Base-by-base conservation (phyloP, 2,329 filamentous ascomycete species). In the Cercospora sp. region DNA sequence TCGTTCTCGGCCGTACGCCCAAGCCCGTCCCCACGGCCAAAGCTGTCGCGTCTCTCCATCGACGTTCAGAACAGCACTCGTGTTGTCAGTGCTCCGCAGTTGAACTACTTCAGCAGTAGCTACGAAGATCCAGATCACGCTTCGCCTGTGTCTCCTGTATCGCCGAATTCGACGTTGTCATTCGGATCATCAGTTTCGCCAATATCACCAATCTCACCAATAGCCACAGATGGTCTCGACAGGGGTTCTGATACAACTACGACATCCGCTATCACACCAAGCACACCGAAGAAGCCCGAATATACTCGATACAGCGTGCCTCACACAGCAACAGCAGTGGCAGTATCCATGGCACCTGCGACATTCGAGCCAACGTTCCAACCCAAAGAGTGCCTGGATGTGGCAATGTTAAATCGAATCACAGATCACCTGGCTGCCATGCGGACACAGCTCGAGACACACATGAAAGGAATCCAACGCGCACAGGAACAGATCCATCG, bases 391-490 rank as follows among this genome's bases (percentile, higher is more conserved):
- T 31, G 33, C n/a, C 48, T 70, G 33, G 62, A 68, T 18, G 69
- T 70, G 16, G 31, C 20, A 10, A 60, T 61, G 45, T 59, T 62
- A 3, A 45, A 48, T 60, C 73, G 23, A 69, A 69, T 71, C 66
- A 61, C 45, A 3, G 67, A 69, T 2, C 74, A 78, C 45, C 51
- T 77, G 12, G 20, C 57, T 12, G 73, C 71, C n/a, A 69, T 78
- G 67, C 69, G 66, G 69, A 75, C 62, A 67, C 81, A 73, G 75
- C 73, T 73, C 68, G 76, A 68, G 61, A 79, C 64, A 68, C 81
- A 73, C 78, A 78, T 71, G 75, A 75, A 58, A 63, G 75, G 69
- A 66, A 77, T 74, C 69, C 78, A 67, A 67, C 76, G 68, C 18
- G 77, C 65, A 13, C 72, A 72, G 57, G 63, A 69, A 6, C 62